These are phyloP conservation scores for Calocybe cyanea DNA, from an alignment of 768 basidiomycete genomes.

Conservation along the genomic window DNA sequence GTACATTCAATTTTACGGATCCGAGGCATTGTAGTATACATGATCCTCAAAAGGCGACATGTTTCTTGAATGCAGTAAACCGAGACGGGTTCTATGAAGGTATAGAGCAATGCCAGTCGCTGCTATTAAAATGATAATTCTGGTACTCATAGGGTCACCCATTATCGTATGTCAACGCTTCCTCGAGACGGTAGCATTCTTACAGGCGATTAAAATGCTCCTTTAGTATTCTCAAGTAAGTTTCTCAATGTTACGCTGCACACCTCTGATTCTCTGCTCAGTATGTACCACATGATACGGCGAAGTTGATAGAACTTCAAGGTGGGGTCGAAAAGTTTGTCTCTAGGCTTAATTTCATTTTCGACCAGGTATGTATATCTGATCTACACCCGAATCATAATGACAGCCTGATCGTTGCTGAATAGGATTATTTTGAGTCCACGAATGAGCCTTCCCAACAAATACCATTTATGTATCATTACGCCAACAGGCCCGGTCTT, in stretches of 20 bases:
- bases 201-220: no score
- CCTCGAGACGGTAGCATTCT: no score
- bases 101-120: neutral
- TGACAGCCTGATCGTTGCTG: neutral
- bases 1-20: conserved; percentile 61
- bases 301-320: conserved; percentile 56
- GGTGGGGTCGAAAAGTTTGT: conserved; percentile 55
- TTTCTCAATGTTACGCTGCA: neutral
- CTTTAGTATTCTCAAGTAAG: conserved; percentile 51
- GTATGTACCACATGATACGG: conserved; percentile 66
- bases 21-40: conserved; percentile 65
- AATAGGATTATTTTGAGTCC: conserved; percentile 45
- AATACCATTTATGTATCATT: conserved; percentile 71
- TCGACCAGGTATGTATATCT: conserved; percentile 37
- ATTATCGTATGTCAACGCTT: conserved; percentile 54
- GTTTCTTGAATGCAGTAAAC: conserved; percentile 53
- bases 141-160: conserved; percentile 37
- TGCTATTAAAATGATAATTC: neutral
- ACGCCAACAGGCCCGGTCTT: conserved; percentile 54
- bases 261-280: conserved; percentile 19
- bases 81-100: conserved; percentile 65
- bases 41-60: conserved; percentile 53
- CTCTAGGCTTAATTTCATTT: conserved; percentile 52
- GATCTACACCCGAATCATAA: neutral
- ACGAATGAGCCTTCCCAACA: conserved; percentile 55